phyloP scores from a whole-genome alignment of 2,329 filamentous ascomycete species.

The Ceratocystis huliohia region DNA sequence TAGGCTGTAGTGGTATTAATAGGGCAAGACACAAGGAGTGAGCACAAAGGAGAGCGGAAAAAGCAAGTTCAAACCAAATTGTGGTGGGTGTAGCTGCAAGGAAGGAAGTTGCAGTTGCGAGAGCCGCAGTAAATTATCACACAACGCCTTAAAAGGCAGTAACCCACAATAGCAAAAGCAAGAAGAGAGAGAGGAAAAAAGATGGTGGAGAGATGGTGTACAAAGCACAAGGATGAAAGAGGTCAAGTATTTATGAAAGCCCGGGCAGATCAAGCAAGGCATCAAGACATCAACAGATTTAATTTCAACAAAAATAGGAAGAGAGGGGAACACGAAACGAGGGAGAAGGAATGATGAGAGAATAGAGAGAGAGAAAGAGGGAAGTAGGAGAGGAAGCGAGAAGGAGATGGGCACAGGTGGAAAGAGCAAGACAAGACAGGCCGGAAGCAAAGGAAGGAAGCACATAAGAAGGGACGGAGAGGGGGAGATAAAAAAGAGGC shows the following conservation, averaged over 20 bases:
- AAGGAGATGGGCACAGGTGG: background rate
- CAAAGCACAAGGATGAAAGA: background rate
- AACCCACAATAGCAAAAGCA: background rate
- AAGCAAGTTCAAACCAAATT: background rate
- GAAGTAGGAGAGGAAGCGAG: background rate
- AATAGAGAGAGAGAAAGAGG: background rate
- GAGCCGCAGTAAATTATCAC: background rate
- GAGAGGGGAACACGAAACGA: background rate
- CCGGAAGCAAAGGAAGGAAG: background rate
- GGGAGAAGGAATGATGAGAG: constrained; percentile 5
- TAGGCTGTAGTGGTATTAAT: background rate
- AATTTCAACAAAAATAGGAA: constrained; percentile 6
- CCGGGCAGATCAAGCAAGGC: background rate
- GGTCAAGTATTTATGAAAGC: constrained; percentile 2
- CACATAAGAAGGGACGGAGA: background rate
- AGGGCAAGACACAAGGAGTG: background rate
- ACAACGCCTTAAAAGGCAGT: background rate
- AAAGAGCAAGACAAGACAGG: background rate
- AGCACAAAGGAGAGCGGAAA: background rate
- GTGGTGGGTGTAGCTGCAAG: background rate
- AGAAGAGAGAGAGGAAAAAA: background rate
- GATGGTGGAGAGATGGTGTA: background rate
- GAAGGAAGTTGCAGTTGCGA: background rate
- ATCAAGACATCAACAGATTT: constrained; percentile 7
- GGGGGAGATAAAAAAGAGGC: background rate